phyloP scores from a whole-genome alignment of 1,139 yeast species.

The Hansenula lynferdii region DNA sequence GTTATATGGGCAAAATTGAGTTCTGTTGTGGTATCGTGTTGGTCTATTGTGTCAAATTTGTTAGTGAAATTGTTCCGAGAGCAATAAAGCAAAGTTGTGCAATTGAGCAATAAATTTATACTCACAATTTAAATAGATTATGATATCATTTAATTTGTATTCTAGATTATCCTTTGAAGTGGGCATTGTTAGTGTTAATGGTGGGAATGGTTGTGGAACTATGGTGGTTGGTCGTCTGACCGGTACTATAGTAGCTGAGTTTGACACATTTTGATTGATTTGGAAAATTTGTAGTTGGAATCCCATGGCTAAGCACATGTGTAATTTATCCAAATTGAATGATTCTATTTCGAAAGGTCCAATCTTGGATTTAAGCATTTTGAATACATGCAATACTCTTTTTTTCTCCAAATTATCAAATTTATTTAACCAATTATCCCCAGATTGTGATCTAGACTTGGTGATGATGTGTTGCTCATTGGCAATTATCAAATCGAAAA shows the following conservation, averaged over 20 bases:
- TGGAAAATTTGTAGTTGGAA: neutral
- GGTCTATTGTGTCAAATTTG: neutral
- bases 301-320: neutral
- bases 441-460: too few species aligned
- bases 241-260: neutral
- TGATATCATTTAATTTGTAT: neutral
- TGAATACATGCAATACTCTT: neutral
- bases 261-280: neutral
- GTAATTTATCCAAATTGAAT: neutral
- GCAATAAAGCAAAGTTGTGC: neutral
- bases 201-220: too few species aligned
- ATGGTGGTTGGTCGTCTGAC: neutral
- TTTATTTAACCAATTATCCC: neutral
- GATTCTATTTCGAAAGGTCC: neutral
- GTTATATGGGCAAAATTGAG: neutral
- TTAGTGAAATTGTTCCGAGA: neutral
- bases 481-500: neutral
- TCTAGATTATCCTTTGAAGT: neutral
- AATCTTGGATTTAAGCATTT: neutral
- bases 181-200: too few species aligned
- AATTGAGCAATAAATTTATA: neutral
- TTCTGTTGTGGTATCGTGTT: neutral
- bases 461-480: conserved; percentile 1
- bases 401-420: neutral
- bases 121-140: neutral